Conservation (phyloP, 129 eudicot species). For the Mikania micrantha region DNA sequence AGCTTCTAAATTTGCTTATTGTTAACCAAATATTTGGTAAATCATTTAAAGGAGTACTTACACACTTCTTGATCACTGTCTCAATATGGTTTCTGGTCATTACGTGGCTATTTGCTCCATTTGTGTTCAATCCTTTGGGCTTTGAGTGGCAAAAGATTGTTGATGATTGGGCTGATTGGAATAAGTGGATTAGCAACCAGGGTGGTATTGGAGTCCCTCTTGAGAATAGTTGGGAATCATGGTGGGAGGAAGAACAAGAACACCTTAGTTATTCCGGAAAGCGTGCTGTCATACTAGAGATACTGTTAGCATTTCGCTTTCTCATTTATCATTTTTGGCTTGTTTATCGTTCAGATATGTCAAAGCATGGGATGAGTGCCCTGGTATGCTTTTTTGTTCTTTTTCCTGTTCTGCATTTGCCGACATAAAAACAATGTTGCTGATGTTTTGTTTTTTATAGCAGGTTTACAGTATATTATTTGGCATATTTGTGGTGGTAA, state of each 20-base stretch:
- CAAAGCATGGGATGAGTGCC: slow-evolving; percentile 45
- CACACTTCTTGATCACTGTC: slow-evolving; percentile 61
- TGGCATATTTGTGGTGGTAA: slow-evolving; percentile 64
- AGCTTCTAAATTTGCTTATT: slow-evolving; percentile 65
- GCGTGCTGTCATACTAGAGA: slow-evolving; percentile 69
- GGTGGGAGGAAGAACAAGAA: slow-evolving; percentile 99
- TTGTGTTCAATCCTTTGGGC: slow-evolving; percentile 88
- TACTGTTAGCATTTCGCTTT: slow-evolving; percentile 61
- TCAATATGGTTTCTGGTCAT: slow-evolving; percentile 93
- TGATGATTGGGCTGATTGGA: slow-evolving; percentile 96
- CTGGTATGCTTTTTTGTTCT: slow-evolving; percentile 41
- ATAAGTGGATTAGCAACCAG: slow-evolving; percentile 78
- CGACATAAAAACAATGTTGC: background rate
- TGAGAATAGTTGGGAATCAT: slow-evolving; percentile 95
- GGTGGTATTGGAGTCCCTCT: slow-evolving; percentile 94
- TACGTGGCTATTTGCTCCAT: slow-evolving; percentile 93
- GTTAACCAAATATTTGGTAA: slow-evolving; percentile 66
- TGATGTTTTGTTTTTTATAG: background rate
- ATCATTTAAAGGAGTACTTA: slow-evolving; percentile 47
- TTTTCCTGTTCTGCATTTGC: background rate
- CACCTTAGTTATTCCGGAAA: slow-evolving; percentile 68
- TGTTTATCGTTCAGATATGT: slow-evolving; percentile 71
- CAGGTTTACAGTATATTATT: slow-evolving; percentile 80
- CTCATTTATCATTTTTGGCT: slow-evolving; percentile 88
- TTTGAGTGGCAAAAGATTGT: slow-evolving; percentile 97